Evolutionary conservation across 73 alveolate genomes (phyloP), one percentile per base, ranked within the genome.

Genomic region (Paramecium sexaurelia): DNA sequence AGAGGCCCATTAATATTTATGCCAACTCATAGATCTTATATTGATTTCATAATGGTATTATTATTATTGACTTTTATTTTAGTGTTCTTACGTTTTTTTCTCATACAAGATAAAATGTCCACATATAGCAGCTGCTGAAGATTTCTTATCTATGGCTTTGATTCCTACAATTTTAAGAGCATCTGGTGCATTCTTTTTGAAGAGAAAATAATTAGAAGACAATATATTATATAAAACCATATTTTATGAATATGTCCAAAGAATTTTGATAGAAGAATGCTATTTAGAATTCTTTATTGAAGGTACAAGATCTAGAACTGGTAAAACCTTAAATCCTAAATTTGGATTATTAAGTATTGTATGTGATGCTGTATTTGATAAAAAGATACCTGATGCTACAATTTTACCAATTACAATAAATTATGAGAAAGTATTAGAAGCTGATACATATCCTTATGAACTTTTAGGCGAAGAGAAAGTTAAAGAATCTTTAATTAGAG

Each of bases 111-210:
- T 96, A 71, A 91, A 96, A 92, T 92, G 95, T 51, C 99, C 99
- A 1, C 98, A 95, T 40, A 97, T 97, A 39, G 98, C 98, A 56
- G 97, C 99, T 22, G 98, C 98, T 41, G 99, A 97, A 41, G 99
- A 97, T 45, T 97, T 97, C 94, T 68, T 96, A 39, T 92, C 91
- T 11, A 95, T 97, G 66, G 92, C 95, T 6, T 22, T 97, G 29
- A 96, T 96, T 36, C 95, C 95, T 51, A 85, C 93, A 20, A 24
- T 96, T 11, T 91, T 97, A 41, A 93, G 98, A 40, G 94, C 94
- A 2, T 92, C 96, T 40, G 99, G 99, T 4, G 98, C 99, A 10
- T 97, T 97, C 95, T 97, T 96, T 94, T 95, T 96, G 89, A 92
- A 92, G 85, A 87, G 98, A 37, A 87, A 95, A 36, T 55, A 95